Conservation (phyloP, 768 basidiomycete genomes). For the Suillus americanus region DNA sequence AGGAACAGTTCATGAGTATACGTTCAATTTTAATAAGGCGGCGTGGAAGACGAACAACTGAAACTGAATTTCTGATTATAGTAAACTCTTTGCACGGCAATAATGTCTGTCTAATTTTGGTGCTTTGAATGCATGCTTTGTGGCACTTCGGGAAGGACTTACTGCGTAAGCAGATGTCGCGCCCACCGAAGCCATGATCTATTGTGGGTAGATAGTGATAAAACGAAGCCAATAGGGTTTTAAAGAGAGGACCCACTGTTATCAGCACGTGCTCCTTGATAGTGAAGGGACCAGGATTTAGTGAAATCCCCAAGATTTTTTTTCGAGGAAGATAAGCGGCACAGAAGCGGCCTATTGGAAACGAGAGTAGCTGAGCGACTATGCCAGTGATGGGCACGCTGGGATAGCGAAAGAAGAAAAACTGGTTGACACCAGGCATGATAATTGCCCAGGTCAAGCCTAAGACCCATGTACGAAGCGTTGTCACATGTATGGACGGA, state of each 20-base stretch:
- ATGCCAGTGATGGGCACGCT: conserved; percentile 60
- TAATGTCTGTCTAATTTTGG: conserved; percentile 53
- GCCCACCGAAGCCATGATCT: conserved; percentile 59
- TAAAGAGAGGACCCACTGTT: conserved; percentile 39
- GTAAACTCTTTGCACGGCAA: conserved; percentile 74
- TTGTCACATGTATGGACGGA: conserved; percentile 56
- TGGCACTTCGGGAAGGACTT: conserved; percentile 18
- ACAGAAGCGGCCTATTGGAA: conserved; percentile 63
- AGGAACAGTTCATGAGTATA: conserved; percentile 5
- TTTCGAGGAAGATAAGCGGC: conserved; percentile 53
- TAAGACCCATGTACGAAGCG: conserved; percentile 69
- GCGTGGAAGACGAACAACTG: conserved; percentile 43
- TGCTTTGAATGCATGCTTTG: conserved; percentile 5
- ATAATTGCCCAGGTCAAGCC: conserved; percentile 71
- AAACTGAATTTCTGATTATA: conserved; percentile 66
- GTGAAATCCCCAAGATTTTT: conserved; percentile 54
- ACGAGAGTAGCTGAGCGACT: conserved; percentile 70
- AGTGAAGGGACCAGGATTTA: conserved; percentile 77
- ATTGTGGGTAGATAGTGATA: conserved; percentile 22
- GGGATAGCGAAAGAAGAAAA: conserved; percentile 78
- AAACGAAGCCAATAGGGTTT: conserved; percentile 32
- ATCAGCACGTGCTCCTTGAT: conserved; percentile 77
- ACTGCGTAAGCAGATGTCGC: conserved; percentile 62
- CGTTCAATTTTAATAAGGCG: conserved; percentile 4
- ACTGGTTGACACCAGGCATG: conserved; percentile 67